Conservation (phyloP, 139 green algal genomes). For the Chlamydomonas sp. region DNA sequence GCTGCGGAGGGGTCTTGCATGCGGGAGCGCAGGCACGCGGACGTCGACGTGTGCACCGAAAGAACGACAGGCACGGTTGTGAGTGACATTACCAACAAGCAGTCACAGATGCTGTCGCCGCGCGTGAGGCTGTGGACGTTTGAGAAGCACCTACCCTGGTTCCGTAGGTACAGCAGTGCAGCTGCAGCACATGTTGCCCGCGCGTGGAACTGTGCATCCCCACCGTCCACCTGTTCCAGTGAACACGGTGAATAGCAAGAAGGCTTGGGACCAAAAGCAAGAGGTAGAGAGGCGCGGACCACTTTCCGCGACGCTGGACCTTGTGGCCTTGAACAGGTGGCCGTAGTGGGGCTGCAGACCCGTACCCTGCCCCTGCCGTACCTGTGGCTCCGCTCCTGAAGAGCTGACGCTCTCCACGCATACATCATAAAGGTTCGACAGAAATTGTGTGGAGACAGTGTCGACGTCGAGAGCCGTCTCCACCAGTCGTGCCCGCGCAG, state of each 20-base stretch:
- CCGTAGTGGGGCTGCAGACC: too few relatives aligned
- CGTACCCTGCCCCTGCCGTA: neutral
- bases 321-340: too few relatives aligned
- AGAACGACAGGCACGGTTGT: neutral
- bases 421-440: constrained; percentile 36
- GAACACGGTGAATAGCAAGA: neutral
- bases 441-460: neutral
- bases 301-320: too few relatives aligned
- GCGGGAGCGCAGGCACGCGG: neutral
- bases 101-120: too few relatives aligned
- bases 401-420: neutral
- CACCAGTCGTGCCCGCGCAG: neutral
- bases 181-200: constrained; percentile 6
- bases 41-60: neutral
- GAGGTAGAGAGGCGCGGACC: too few relatives aligned
- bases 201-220: neutral
- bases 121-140: neutral
- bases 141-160: constrained; percentile 5
- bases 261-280: too few relatives aligned
- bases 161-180: constrained; percentile 18
- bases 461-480: neutral
- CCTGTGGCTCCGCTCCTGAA: neutral
- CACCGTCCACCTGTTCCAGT: neutral
- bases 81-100: neutral
- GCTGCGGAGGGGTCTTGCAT: neutral